phyloP scores from a whole-genome alignment of 164 flowering plant genomes.

The Protea cynaroides region DNA sequence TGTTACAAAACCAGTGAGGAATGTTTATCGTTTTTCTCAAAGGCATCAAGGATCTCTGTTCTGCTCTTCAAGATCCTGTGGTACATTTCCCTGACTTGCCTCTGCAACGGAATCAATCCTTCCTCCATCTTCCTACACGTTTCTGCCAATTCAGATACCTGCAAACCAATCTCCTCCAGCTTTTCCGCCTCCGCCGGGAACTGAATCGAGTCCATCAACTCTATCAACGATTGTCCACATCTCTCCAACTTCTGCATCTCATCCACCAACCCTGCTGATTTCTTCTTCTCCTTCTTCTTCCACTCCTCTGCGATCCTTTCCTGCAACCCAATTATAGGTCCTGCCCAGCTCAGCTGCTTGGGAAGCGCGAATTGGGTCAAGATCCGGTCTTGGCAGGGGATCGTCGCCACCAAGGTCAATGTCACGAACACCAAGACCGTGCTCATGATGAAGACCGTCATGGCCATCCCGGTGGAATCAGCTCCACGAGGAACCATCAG shows the following conservation, averaged over 20 bases:
- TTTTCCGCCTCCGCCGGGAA: slow-evolving; percentile 48
- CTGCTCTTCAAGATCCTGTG: slow-evolving; percentile 77
- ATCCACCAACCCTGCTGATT: slow-evolving; percentile 56
- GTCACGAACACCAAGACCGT: slow-evolving; percentile 51
- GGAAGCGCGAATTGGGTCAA: slow-evolving; percentile 44
- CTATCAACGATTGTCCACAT: slow-evolving; percentile 37
- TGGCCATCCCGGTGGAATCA: slow-evolving; percentile 44
- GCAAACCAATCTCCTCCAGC: slow-evolving; percentile 37
- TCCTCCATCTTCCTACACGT: slow-evolving; percentile 68
- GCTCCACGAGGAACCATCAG: slow-evolving; percentile 56
- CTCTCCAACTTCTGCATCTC: slow-evolving; percentile 70
- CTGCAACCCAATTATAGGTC: slow-evolving; percentile 49
- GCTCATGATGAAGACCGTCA: slow-evolving; percentile 61
- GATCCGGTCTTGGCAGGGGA: slow-evolving; percentile 70
- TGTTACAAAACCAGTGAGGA: slow-evolving; percentile 20
- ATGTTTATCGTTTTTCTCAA: slow-evolving; percentile 45
- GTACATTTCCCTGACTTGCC: slow-evolving; percentile 74
- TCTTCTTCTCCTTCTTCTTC: slow-evolving; percentile 90
- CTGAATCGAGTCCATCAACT: slow-evolving; percentile 40
- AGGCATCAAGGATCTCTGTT: slow-evolving; percentile 43
- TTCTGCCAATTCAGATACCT: slow-evolving; percentile 54
- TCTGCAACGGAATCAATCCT: slow-evolving; percentile 64
- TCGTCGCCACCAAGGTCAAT: slow-evolving; percentile 72
- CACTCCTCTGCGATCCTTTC: slow-evolving; percentile 80
- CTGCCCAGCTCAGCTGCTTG: slow-evolving; percentile 57